Conservation (phyloP, 805 yeast genomes). For the Kluyveromyces wickerhamii region DNA sequence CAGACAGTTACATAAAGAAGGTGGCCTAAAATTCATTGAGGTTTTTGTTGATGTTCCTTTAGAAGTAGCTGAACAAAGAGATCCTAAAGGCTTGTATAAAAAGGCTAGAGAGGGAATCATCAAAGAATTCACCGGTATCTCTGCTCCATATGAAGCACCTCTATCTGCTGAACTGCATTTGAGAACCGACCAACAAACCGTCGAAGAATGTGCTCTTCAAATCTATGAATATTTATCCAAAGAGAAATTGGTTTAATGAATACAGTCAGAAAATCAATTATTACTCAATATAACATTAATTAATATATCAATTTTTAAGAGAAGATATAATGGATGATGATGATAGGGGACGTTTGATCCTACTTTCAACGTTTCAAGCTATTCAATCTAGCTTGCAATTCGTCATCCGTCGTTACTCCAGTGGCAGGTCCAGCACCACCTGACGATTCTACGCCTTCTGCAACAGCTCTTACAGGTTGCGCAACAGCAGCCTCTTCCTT, state of each 20-base stretch:
- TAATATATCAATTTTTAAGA: too few relatives aligned
- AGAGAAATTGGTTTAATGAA: conserved; percentile 30
- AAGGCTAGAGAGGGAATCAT: conserved; percentile 94
- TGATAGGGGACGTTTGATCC: too few relatives aligned
- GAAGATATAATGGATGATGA: too few relatives aligned
- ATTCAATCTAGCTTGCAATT: conserved; percentile 79
- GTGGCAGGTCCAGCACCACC: conserved; percentile 31
- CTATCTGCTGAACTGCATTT: conserved; percentile 74
- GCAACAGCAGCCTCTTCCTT: conserved; percentile 15
- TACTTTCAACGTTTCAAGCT: conserved; percentile 52
- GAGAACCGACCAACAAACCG: conserved; percentile 57
- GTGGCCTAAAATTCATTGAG: conserved; percentile 77
- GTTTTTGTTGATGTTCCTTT: conserved; percentile 90
- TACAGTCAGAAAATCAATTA: too few relatives aligned
- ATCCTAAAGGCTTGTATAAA: conserved; percentile 93
- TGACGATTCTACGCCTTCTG: conserved; percentile 37
- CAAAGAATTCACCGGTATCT: conserved; percentile 90
- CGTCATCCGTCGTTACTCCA: conserved; percentile 53
- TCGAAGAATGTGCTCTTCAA: conserved; percentile 73
- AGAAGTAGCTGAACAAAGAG: conserved; percentile 92
- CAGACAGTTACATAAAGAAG: conserved; percentile 71
- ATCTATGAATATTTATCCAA: conserved; percentile 60
- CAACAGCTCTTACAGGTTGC: conserved; percentile 34
- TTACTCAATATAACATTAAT: too few relatives aligned
- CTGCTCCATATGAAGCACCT: conserved; percentile 96